phyloP scores from a whole-genome alignment of 129 eudicot species.

The Solidago caesia region DNA sequence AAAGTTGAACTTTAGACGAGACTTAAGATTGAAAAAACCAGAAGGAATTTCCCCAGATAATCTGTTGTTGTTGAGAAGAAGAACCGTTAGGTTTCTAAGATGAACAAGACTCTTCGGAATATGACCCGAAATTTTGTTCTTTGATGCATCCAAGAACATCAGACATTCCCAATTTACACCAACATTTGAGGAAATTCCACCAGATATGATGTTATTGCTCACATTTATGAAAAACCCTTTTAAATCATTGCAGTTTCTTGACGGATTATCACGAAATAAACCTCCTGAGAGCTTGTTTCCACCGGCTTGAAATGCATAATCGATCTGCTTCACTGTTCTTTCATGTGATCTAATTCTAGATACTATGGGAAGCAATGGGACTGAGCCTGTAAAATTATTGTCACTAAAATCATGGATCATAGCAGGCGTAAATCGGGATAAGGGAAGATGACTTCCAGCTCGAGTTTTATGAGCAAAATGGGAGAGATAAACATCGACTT shows the following conservation, averaged over 20 bases:
- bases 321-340: constrained; percentile 28
- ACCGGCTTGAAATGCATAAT: constrained; percentile 39
- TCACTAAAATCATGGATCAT: constrained; percentile 40
- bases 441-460: constrained; percentile 26
- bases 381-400: constrained; percentile 36
- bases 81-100: constrained; percentile 33
- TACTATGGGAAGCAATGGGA: constrained; percentile 33
- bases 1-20: constrained; percentile 27
- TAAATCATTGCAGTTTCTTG: constrained; percentile 26
- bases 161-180: constrained; percentile 41
- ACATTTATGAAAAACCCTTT: constrained; percentile 37
- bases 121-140: constrained; percentile 41
- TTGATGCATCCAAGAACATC: constrained; percentile 40
- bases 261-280: constrained; percentile 24
- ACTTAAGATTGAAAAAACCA: constrained; percentile 19
- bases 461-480: constrained; percentile 32
- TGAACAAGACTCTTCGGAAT: constrained; percentile 37
- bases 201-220: constrained; percentile 43
- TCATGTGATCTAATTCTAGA: constrained; percentile 10
- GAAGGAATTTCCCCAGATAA: constrained; percentile 40
- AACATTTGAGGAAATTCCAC: constrained; percentile 31
- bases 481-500: constrained; percentile 24
- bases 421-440: constrained; percentile 25
- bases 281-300: constrained; percentile 44
- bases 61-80: constrained; percentile 43